phyloP scores from a whole-genome alignment of 208 protist genomes.

The Acanthamoeba royreba region DNA sequence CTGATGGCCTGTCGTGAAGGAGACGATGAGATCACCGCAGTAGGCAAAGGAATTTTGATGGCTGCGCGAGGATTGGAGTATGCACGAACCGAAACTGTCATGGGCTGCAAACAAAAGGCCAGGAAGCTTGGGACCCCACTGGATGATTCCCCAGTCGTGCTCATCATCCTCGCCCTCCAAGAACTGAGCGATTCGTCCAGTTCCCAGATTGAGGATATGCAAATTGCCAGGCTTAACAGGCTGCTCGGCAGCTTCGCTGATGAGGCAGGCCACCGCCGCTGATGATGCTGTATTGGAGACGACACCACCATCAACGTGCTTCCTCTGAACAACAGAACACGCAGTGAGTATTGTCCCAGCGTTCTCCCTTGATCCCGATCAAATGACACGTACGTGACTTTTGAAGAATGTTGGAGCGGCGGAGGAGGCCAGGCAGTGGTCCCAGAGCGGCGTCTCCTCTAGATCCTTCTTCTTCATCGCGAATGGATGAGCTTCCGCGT shows the following conservation, averaged over 20 bases:
- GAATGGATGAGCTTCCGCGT: not conserved
- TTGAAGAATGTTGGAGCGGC: constrained; percentile 10
- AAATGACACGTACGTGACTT: not conserved
- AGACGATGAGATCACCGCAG: no score
- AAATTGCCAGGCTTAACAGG: not conserved
- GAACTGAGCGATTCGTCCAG: not conserved
- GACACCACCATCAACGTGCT: constrained; percentile 4
- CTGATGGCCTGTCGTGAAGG: not conserved
- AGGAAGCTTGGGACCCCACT: constrained; percentile 30
- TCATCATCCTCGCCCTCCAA: constrained; percentile 10
- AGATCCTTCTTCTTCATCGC: not conserved
- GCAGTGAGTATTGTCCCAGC: not conserved
- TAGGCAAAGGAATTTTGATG: not conserved
- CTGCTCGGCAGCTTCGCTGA: not conserved
- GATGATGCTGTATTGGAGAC: not conserved
- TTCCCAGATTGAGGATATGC: not conserved
- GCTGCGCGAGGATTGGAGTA: not conserved
- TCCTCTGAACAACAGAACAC: not conserved
- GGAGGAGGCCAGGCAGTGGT: constrained; percentile 2
- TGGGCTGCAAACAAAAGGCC: not conserved
- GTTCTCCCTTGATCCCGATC: no score
- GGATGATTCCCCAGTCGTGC: constrained; percentile 38
- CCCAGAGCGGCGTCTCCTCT: not conserved
- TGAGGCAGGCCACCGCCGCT: not conserved
- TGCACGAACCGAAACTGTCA: not conserved